phyloP scores from a whole-genome alignment of 208 protist genomes.

The Leishmania aethiopica region DNA sequence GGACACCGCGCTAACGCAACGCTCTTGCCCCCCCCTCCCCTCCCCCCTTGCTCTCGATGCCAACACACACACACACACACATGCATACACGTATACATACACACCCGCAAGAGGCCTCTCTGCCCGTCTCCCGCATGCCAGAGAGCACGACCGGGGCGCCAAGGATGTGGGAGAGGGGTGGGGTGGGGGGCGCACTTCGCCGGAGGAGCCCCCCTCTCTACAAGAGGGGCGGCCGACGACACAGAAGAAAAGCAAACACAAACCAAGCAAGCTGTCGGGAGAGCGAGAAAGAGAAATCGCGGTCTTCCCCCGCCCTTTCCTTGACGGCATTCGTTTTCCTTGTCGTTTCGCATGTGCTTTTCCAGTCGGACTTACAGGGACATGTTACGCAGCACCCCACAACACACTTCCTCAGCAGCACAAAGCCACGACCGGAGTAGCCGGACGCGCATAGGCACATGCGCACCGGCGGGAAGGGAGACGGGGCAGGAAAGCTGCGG shows the following conservation, averaged over 20 bases:
- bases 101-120: not conserved
- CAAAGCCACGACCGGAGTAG: not conserved
- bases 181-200: not conserved
- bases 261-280: not conserved
- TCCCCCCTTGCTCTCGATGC: not conserved
- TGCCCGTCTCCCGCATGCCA: not conserved
- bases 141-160: not conserved
- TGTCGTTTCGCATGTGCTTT: not conserved
- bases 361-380: not conserved
- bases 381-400: not conserved
- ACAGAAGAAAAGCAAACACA: too few species aligned
- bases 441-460: not conserved
- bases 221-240: too few species aligned
- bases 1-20: not conserved
- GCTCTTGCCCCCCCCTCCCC: not conserved
- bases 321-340: not conserved
- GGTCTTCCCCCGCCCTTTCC: not conserved
- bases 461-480: not conserved
- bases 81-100: not conserved
- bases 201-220: not conserved
- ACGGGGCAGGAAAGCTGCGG: not conserved
- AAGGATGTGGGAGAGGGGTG: not conserved
- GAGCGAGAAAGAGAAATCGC: not conserved
- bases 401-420: not conserved
- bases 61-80: not conserved